A percentile compares a stretch with the other conserved stretches of the same genome.
Evolutionary conservation across 225 moss, liverwort and hornwort genomes (phyloP).

Genomic region (Takakia lepidozioides): DNA sequence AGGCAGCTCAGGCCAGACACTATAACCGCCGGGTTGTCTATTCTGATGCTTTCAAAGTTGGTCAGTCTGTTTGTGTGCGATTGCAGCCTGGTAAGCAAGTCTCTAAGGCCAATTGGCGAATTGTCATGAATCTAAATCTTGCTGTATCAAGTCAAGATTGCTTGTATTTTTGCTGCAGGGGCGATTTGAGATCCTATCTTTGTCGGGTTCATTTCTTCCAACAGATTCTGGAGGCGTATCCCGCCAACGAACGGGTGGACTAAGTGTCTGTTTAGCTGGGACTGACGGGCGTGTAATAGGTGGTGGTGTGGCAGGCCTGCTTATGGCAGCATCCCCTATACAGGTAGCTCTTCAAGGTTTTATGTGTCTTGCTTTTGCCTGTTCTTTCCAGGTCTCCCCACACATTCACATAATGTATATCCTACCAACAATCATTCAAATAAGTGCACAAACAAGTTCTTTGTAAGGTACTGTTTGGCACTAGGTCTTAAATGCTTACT

Average conservation of each 20-base stretch:
- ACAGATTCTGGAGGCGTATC: constrained; percentile 66
- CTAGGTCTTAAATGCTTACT: too few relatives aligned
- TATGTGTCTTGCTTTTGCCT: neutral
- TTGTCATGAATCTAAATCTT: too few relatives aligned
- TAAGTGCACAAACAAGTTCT: too few relatives aligned
- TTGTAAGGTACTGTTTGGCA: too few relatives aligned
- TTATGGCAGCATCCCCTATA: constrained; percentile 91
- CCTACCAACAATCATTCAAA: neutral
- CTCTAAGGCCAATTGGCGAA: too few relatives aligned
- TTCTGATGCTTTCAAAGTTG: too few relatives aligned
- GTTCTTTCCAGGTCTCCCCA: neutral
- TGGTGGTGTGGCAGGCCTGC: constrained; percentile 91
- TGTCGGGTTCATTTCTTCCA: constrained; percentile 83
- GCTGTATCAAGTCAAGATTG: too few relatives aligned
- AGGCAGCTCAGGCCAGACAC: too few relatives aligned
- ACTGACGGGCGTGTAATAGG: constrained; percentile 94
- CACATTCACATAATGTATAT: neutral
- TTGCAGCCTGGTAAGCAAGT: too few relatives aligned
- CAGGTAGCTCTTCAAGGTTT: constrained; percentile 41
- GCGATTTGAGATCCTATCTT: constrained; percentile 89
- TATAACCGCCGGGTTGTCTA: too few relatives aligned
- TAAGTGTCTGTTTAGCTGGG: constrained; percentile 89
- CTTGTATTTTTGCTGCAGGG: constrained; percentile 40
- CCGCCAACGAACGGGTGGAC: constrained; percentile 81
- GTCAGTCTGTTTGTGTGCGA: too few relatives aligned